Evolutionary conservation across 2,329 filamentous ascomycete species (phyloP).

Genomic region (Thermochaetoides dissita): DNA sequence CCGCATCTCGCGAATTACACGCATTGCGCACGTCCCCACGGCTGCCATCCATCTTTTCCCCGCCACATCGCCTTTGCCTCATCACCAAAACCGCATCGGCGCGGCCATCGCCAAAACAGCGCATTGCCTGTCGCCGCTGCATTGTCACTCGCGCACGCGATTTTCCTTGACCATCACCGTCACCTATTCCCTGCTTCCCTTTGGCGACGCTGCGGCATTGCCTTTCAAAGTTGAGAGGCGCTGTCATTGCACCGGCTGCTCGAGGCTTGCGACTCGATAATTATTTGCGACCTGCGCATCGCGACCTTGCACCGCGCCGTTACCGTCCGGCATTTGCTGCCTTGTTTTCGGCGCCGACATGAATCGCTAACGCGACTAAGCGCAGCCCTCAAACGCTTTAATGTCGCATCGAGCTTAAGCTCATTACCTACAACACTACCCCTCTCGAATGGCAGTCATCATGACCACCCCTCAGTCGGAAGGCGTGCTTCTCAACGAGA

Average conservation of each 20-base stretch:
- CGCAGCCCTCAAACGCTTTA: constrained; percentile 8
- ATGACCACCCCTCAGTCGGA: constrained; percentile 38
- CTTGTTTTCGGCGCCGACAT: constrained; percentile 2
- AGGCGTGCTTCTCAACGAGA: constrained; percentile 30
- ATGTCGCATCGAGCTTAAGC: constrained; percentile 14
- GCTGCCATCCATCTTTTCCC: constrained; percentile 7
- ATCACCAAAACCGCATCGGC: constrained; percentile 4
- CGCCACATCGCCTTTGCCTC: constrained; percentile 4
- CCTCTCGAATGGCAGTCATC: constrained; percentile 29
- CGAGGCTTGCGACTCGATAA: constrained; percentile 1
- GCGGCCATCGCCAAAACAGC: constrained; percentile 4
- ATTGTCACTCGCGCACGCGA: background rate
- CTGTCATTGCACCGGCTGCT: background rate
- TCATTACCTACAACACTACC: too few species aligned
- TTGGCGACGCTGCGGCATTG: too few species aligned
- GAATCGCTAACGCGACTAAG: constrained; percentile 7
- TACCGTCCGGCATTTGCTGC: too few species aligned
- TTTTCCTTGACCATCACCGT: background rate
- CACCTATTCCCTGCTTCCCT: background rate
- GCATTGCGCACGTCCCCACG: constrained; percentile 16
- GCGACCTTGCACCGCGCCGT: background rate
- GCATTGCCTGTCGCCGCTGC: constrained; percentile 1
- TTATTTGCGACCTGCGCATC: background rate
- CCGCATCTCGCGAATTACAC: constrained; percentile 16
- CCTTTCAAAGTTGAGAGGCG: background rate